Evolutionary conservation across 2,329 filamentous ascomycete species (phyloP).

Genomic region (Microdochium bolleyi): DNA sequence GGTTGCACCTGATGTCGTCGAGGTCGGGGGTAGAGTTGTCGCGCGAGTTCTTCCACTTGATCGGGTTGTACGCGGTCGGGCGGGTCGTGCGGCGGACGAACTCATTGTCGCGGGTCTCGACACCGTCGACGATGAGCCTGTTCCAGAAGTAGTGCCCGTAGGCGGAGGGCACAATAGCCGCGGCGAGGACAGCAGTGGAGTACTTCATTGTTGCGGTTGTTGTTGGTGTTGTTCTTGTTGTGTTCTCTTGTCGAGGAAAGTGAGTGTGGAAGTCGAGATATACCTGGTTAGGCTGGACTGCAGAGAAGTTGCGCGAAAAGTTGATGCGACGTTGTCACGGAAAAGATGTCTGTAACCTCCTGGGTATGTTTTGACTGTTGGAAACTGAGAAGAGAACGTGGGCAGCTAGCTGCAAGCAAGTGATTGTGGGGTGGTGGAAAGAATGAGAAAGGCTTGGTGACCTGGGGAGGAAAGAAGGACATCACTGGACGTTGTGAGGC

Average conservation of each 20-base stretch:
- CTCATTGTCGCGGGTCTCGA: conserved; percentile 6
- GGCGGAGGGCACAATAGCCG: conserved; percentile 10
- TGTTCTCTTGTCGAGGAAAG: neutral
- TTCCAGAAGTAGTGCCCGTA: conserved; percentile 21
- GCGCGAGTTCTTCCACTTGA: conserved; percentile 17
- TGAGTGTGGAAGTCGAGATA: neutral
- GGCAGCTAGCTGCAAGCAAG: neutral
- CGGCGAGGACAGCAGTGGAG: conserved; percentile 6
- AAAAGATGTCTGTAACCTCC: neutral
- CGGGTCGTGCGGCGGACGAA: conserved; percentile 16
- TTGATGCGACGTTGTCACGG: neutral
- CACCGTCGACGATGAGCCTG: conserved; percentile 13
- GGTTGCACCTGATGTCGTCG: conserved; percentile 18
- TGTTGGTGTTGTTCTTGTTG: too few species aligned
- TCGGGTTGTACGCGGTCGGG: conserved; percentile 14
- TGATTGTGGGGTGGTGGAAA: neutral
- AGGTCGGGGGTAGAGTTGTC: conserved; percentile 11
- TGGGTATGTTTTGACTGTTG: neutral
- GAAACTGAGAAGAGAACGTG: neutral
- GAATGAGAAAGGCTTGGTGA: conserved; percentile 1
- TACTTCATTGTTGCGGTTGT: conserved; percentile 10
- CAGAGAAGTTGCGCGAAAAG: neutral
- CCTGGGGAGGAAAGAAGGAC: neutral
- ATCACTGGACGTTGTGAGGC: neutral
- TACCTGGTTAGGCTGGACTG: neutral